Evolutionary conservation across 1,284 basidiomycete species (phyloP), one percentile per base, ranked within the genome.

Genomic region (Cronartium quercuum): DNA sequence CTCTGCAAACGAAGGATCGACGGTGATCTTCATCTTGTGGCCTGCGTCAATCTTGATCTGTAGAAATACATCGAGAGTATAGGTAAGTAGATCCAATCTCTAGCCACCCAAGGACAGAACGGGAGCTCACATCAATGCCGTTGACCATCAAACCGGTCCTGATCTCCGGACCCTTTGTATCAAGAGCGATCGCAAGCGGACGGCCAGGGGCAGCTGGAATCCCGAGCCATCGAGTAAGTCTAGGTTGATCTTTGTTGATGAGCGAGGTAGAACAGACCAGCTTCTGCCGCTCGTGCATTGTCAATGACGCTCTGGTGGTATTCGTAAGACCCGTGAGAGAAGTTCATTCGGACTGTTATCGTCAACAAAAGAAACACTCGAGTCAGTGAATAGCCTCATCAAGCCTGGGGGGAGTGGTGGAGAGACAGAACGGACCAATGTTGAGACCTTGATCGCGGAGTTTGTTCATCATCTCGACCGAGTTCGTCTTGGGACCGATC

Each of bases 141-240:
- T 92, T 88, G 82, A 86, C 88, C 86, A 96, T 98, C 81, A 94
- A 81, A 79, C 96, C 96, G 62, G 96, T 98, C 79, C 96, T 90
- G 85, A 99, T 99, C 85, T 98, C 96, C 51, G 96, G 96, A 69
- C 96, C 96, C 91, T 98, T 98, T 90, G 96, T 98, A 84, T 99
- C 96, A 70, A 99, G 86, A 79, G 96, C 96, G 81, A 99, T 98
- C 70, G 96, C 96, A 66, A 99, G 87, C 34, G 96, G 94, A 73
- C 96, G 91, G 70, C 92, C 92, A 12, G 78, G 78, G 34, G 78
- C 76, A 68, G 78, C 77, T 68, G 29, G n/a, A 64, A 3, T 15
- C 3, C 5, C 35, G 62, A 51, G 57, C 15, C 55, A 29, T 5
- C 67, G 18, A 40, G 60, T 13, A 15, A 61, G 21, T 21, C 21